Conservation (phyloP, 306 rosid species). For the Citrullus colocynthis region DNA sequence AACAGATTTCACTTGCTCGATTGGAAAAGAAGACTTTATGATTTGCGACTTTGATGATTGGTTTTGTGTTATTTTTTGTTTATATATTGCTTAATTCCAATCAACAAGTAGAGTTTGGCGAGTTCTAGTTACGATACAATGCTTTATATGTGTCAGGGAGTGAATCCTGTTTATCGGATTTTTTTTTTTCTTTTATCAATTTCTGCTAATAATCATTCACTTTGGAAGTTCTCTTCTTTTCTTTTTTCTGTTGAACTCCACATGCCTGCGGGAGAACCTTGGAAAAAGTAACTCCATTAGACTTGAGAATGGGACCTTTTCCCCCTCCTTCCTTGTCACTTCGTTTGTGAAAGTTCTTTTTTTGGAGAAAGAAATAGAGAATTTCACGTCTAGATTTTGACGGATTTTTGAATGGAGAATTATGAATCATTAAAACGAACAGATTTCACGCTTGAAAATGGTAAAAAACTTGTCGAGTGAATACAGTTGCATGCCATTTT, state of each 20-base stretch:
- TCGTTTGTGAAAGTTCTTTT: background rate
- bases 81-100: background rate
- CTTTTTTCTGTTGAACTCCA: background rate
- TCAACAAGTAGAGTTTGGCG: background rate
- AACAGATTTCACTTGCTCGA: background rate
- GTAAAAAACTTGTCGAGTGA: background rate
- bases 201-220: background rate
- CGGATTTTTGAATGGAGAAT: background rate
- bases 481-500: background rate
- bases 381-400: background rate
- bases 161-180: background rate
- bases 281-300: background rate
- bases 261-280: background rate
- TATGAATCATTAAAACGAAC: background rate
- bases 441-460: background rate
- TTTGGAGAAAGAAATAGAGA: background rate
- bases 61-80: background rate
- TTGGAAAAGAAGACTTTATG: background rate
- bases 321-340: background rate
- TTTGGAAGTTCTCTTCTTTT: background rate
- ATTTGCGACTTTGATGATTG: slow-evolving; percentile 1
- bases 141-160: background rate
- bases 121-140: background rate
- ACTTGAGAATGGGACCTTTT: background rate
- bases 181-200: background rate